Conservation (phyloP, 2,329 filamentous ascomycete genomes). For the Magnaporthales sp. region DNA sequence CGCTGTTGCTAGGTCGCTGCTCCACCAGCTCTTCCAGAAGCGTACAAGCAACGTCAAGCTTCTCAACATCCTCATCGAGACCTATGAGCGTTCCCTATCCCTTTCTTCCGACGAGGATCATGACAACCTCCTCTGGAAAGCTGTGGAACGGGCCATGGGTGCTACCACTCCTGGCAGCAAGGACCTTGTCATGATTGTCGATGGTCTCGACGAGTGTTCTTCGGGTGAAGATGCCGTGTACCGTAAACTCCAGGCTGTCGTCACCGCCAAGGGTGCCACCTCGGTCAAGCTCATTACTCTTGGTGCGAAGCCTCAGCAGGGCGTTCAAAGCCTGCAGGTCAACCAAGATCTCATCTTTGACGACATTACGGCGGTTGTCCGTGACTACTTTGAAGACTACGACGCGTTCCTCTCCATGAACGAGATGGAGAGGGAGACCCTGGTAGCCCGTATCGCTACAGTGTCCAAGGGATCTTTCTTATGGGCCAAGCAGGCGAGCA, state of each 20-base stretch:
- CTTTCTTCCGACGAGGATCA: neutral
- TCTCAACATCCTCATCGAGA: neutral
- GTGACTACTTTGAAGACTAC: neutral
- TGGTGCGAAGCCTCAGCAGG: neutral
- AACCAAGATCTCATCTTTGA: neutral
- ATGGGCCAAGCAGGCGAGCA: constrained; percentile 1
- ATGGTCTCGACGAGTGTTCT: neutral
- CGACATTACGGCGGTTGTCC: neutral
- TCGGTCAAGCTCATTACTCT: neutral
- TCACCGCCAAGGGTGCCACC: neutral
- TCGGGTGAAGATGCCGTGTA: neutral
- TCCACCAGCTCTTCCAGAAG: neutral
- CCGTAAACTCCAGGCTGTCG: neutral
- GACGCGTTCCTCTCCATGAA: neutral
- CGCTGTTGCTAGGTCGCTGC: neutral
- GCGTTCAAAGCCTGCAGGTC: neutral
- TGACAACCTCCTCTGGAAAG: neutral
- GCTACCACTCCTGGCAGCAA: neutral
- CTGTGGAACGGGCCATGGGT: neutral
- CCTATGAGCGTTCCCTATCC: neutral
- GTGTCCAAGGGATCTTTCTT: neutral
- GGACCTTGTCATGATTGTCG: neutral
- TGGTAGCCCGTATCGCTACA: neutral
- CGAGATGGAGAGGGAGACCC: neutral
- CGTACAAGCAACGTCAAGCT: constrained; percentile 1